Percentiles rank a stretch among this genome's conserved stretches.
Evolutionary conservation across 306 rosid species (phyloP).

Genomic region (Vigna radiata): DNA sequence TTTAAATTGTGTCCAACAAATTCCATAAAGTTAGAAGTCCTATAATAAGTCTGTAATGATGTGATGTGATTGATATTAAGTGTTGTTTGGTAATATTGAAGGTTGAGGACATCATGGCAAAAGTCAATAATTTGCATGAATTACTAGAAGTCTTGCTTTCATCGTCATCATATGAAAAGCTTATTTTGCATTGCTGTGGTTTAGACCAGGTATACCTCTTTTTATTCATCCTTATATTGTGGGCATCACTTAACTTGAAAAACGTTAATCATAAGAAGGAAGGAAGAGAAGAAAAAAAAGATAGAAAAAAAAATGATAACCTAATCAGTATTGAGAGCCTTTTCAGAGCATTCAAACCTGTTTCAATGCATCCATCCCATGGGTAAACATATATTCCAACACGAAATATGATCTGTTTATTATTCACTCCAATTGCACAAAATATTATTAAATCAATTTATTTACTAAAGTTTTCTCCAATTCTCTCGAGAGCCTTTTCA

Average conservation of each 20-base stretch:
- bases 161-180: conserved; percentile 64
- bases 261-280: not conserved
- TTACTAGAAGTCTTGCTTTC: conserved; percentile 68
- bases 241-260: conserved; percentile 1
- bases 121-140: conserved; percentile 63
- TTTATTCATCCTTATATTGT: conserved; percentile 32
- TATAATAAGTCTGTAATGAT: too few relatives aligned
- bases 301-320: not conserved
- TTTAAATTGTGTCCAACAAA: too few relatives aligned
- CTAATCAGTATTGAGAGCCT: not conserved
- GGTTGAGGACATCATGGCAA: conserved; percentile 75
- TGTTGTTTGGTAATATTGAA: conserved; percentile 54
- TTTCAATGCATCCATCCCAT: not conserved
- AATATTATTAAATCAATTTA: not conserved
- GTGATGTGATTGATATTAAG: not conserved
- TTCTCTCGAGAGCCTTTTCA: not conserved
- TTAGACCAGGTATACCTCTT: conserved; percentile 63
- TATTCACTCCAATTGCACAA: not conserved
- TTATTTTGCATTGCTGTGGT: conserved; percentile 65
- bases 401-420: not conserved
- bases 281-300: not conserved
- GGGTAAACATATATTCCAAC: not conserved
- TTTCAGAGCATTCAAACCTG: not conserved
- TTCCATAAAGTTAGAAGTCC: too few relatives aligned
- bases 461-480: not conserved